Base-by-base conservation (phyloP, 2,329 filamentous ascomycete genomes). In the Shiraia bambusicola region DNA sequence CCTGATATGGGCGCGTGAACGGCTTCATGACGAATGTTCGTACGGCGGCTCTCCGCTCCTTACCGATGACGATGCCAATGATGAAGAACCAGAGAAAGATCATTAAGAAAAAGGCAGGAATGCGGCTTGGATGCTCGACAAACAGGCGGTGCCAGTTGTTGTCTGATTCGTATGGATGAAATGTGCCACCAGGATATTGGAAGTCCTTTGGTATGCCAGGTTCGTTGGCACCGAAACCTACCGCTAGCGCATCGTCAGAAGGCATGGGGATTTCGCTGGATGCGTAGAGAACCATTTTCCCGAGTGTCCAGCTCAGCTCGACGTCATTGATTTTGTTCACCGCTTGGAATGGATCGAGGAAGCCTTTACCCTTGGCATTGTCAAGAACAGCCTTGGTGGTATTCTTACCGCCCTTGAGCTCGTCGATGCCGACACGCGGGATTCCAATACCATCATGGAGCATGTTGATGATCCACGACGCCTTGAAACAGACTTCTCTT, bases 401-500 rank as follows among this genome's bases (percentile, higher is more conserved):
- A 61, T 95, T 95, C 44, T 81, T 76, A 11, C 72, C 73, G 6
- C 66, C 63, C 8, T 70, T 65, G 0, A 77, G 75, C 14, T 81
- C 74, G 55, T 95, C 92, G 11, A 95, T 70, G 1, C 88, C 89
- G 5, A 93, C 76, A 36, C 91, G 81, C 4, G 94, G 94, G 37
- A 98, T 83, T 1, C 93, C 94, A 52, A 98, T 96, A 2, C 93
- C 93, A 49, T 96, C 88, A 60, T 98, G 92, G 3, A 98, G 77
- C 61, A 98, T 85, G 58, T 94, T 98, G 63, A 98, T 95, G 31
- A 98, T 76, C 93, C 94, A 98, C 4, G 89, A 93, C 0, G 93
- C 91, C 68, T 98, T 98, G 77, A 98, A 98, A 67, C 93, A 98
- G 2, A 95, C 87, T 62, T 95, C 84, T 51, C 86, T 81, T 4